These are phyloP conservation scores for Ruellia speciosa DNA, from an alignment of 305 asterid genomes.

Conservation along the genomic window DNA sequence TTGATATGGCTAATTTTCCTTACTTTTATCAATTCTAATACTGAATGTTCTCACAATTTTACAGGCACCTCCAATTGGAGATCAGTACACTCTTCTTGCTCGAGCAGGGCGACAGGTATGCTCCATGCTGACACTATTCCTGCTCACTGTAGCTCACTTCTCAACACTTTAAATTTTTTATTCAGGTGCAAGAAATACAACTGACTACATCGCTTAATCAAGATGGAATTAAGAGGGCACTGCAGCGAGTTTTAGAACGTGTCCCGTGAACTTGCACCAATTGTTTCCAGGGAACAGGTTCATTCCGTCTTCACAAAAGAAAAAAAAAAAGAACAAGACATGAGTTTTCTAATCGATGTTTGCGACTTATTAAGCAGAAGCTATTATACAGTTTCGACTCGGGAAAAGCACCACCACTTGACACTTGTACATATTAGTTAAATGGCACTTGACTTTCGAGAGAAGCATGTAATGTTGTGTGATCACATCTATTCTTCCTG, in stretches of 20 bases:
- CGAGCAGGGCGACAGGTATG: conserved; percentile 95
- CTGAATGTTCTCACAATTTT: conserved; percentile 13
- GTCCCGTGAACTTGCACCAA: conserved; percentile 42
- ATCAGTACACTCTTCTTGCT: conserved; percentile 79
- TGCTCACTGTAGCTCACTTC: background rate
- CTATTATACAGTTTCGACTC: too few relatives aligned
- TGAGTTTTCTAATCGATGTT: too few relatives aligned
- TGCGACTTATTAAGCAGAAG: too few relatives aligned
- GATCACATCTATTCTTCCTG: too few relatives aligned
- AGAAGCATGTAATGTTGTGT: too few relatives aligned
- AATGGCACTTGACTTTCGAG: too few relatives aligned
- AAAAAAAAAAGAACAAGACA: too few relatives aligned
- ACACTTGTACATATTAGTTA: too few relatives aligned
- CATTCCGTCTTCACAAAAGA: too few relatives aligned
- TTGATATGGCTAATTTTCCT: background rate
- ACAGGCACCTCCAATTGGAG: conserved; percentile 72
- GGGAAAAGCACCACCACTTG: too few relatives aligned
- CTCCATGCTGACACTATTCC: background rate
- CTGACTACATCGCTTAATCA: conserved; percentile 75
- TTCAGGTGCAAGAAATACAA: conserved; percentile 89
- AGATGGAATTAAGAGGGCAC: conserved; percentile 72
- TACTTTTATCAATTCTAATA: conserved; percentile 6
- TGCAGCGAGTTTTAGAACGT: conserved; percentile 77
- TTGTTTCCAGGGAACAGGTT: background rate
- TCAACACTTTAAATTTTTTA: conserved; percentile 1